These are phyloP conservation scores for Xerocomellus amylosporus DNA, from an alignment of 768 basidiomycete genomes.

Conservation along the genomic window DNA sequence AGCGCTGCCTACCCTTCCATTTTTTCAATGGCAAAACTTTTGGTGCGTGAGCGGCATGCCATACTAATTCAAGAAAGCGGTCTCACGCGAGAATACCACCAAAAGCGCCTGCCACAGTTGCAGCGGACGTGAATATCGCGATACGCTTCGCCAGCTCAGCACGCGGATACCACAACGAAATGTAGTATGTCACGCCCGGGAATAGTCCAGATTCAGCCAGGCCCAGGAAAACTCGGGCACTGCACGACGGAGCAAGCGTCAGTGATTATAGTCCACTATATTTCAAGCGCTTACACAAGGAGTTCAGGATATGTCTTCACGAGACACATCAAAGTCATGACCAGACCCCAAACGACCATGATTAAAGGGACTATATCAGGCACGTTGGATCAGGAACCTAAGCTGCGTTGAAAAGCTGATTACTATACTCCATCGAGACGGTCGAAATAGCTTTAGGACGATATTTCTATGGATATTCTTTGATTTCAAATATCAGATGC, in stretches of 20 bases:
- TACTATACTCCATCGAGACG: constrained; percentile 32
- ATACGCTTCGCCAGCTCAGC: constrained; percentile 53
- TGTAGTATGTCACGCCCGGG: constrained; percentile 38
- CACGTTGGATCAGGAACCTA: constrained; percentile 2
- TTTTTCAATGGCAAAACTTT: constrained; percentile 34
- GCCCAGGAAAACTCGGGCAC: constrained; percentile 41
- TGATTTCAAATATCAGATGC: not conserved
- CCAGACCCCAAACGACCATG: constrained; percentile 36
- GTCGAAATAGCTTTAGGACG: constrained; percentile 28
- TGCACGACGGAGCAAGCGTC: constrained; percentile 8
- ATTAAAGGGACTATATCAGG: constrained; percentile 33
- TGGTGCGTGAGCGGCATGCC: not conserved
- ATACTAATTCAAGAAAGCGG: not conserved
- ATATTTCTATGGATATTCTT: constrained; percentile 28
- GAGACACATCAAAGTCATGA: constrained; percentile 36
- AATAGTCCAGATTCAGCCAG: constrained; percentile 43
- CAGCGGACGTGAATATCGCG: constrained; percentile 58
- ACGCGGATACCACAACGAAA: constrained; percentile 58
- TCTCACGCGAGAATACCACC: constrained; percentile 46
- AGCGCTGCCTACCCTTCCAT: constrained; percentile 32
- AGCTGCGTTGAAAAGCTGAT: not conserved
- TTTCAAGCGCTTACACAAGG: constrained; percentile 22
- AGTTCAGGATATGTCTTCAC: constrained; percentile 29
- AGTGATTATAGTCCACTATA: not conserved
- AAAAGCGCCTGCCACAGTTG: constrained; percentile 48